Evolutionary conservation across 805 yeast species (phyloP), one percentile per base, ranked within the genome.

Genomic region (Metschnikowia lunata): DNA sequence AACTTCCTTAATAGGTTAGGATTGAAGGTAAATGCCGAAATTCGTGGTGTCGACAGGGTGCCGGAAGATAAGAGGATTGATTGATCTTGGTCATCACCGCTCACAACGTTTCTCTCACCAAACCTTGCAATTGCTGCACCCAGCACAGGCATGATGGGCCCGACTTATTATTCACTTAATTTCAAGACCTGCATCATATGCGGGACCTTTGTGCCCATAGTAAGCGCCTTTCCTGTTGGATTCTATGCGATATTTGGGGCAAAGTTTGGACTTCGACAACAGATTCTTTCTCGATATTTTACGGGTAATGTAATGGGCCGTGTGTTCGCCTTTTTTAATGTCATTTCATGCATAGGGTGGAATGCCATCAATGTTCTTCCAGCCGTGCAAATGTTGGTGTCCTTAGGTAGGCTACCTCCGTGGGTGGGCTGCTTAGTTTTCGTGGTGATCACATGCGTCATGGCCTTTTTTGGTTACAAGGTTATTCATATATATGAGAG

Each of bases 351-450:
- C 43, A 49, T 64, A 34, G 68, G 68, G 10, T 64, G 70, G 69
- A 62, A 61, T 43, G 64, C 66, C 11, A 57, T 65, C 32, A 65
- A 65, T 39, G 50, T 57, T 34, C 53, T 65, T 34, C 61, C 61
- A 18, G 57, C 63, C 32, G 69, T 59, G 28, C 66, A 63, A 39
- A 54, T 64, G 43, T 49, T 64, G 12, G 50, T 49, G 9, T 51
- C 63, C 6, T 53, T 64, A 30, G 63, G 64, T 4, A 56, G 56
- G 6, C 49, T 63, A 30, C 69, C 69, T 7, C 61, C 67, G 8
- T 62, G 66, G 66, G 67, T 60, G 9, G 67, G 67, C 7, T 64
- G 67, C 51, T 48, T 64, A 47, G 60, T 64, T n/a, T 54, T 65
- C 13, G 66, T 64, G 11, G 47, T 63, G 9, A 45, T 57, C 30